Conservation (phyloP, 768 basidiomycete genomes). For the Porpolomopsis calyptriformis region DNA sequence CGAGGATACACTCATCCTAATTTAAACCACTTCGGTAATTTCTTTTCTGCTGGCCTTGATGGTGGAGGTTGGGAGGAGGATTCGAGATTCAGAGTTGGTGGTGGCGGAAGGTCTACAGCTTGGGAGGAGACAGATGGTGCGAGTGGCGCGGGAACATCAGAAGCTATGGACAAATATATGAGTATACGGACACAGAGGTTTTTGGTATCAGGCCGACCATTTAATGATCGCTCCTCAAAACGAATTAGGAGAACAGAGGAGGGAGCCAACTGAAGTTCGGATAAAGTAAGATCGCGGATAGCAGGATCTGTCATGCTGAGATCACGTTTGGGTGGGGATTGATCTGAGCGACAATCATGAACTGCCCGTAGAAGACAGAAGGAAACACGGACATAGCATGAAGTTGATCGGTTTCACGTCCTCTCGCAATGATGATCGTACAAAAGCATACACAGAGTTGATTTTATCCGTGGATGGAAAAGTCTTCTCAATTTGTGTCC, state of each 20-base stretch:
- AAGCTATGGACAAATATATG: conserved; percentile 28
- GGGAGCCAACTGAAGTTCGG: conserved; percentile 67
- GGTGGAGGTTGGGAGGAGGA: conserved; percentile 4
- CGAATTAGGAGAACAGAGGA: conserved; percentile 67
- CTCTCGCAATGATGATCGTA: conserved; percentile 57
- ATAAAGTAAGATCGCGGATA: conserved; percentile 56
- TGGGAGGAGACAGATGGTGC: conserved; percentile 41
- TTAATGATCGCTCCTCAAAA: conserved; percentile 63
- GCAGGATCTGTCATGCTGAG: conserved; percentile 69
- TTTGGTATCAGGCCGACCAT: conserved; percentile 35
- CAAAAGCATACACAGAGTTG: conserved; percentile 75
- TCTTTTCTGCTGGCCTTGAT: conserved; percentile 30
- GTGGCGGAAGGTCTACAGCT: conserved; percentile 58
- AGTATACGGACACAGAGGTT: not conserved
- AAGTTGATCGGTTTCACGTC: conserved; percentile 76
- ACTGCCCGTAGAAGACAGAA: not conserved
- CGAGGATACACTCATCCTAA: too few relatives aligned
- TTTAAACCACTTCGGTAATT: conserved; percentile 76
- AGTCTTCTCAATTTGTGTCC: conserved; percentile 66
- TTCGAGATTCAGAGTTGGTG: conserved; percentile 25
- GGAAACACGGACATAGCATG: conserved; percentile 55
- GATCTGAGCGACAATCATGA: conserved; percentile 37
- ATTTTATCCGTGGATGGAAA: conserved; percentile 78
- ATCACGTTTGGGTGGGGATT: conserved; percentile 73
- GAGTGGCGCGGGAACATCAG: conserved; percentile 54